phyloP scores from a whole-genome alignment of 495 filamentous ascomycete genomes.

The Apodospora peruviana region DNA sequence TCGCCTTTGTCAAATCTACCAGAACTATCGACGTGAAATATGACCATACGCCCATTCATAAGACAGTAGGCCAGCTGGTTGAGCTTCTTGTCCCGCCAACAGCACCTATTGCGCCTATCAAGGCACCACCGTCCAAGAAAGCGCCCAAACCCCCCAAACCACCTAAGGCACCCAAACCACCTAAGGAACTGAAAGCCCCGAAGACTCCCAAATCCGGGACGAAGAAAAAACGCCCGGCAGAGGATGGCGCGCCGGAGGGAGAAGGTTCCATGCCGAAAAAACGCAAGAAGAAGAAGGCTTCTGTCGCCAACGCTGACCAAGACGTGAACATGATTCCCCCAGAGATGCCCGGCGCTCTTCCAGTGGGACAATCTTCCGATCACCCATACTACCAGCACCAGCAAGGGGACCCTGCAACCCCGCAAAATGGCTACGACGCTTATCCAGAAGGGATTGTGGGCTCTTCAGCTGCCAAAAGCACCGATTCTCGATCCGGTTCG shows the following conservation, averaged over 20 bases:
- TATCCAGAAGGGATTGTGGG: slow-evolving; percentile 15
- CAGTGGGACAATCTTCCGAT: slow-evolving; percentile 12
- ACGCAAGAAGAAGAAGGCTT: slow-evolving; percentile 20
- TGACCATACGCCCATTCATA: slow-evolving; percentile 42
- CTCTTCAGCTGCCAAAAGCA: slow-evolving; percentile 6
- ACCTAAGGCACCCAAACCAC: slow-evolving; percentile 52
- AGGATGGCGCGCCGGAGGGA: slow-evolving; percentile 36
- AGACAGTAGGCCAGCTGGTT: slow-evolving; percentile 36
- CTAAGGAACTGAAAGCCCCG: slow-evolving; percentile 35
- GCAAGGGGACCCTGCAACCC: background rate
- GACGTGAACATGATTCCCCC: slow-evolving; percentile 11
- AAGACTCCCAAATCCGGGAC: slow-evolving; percentile 53
- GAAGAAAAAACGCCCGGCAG: slow-evolving; percentile 53
- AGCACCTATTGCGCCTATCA: slow-evolving; percentile 9
- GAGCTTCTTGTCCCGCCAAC: slow-evolving; percentile 32
- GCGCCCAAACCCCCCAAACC: slow-evolving; percentile 40
- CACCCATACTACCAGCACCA: slow-evolving; percentile 12
- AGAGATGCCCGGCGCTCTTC: slow-evolving; percentile 23
- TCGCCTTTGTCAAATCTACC: slow-evolving; percentile 34
- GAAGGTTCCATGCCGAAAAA: slow-evolving; percentile 21
- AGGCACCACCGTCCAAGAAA: slow-evolving; percentile 32
- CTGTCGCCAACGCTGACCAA: background rate
- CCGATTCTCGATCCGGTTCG: slow-evolving; percentile 4
- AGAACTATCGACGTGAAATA: slow-evolving; percentile 40
- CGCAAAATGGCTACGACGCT: slow-evolving; percentile 6